A percentile compares a stretch with the other conserved stretches of the same genome.
Evolutionary conservation across 768 basidiomycete genomes (phyloP).

Genomic region (Boletus sp.): DNA sequence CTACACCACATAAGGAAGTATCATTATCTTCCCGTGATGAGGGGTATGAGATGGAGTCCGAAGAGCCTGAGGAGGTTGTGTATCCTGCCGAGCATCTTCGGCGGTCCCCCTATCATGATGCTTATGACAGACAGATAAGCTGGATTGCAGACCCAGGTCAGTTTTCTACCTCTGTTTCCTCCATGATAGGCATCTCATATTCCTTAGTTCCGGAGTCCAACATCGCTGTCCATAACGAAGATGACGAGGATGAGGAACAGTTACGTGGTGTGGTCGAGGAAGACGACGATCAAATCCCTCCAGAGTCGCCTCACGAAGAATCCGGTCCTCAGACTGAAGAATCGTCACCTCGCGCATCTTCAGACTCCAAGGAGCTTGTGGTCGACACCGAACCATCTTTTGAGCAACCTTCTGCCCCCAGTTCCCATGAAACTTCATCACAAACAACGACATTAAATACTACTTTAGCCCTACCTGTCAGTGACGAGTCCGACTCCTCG

Average conservation of each 20-base stretch:
- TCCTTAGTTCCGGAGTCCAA: conserved; percentile 55
- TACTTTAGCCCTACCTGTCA: conserved; percentile 37
- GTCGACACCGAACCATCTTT: conserved; percentile 63
- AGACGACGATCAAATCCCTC: conserved; percentile 51
- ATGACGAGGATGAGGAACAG: conserved; percentile 44
- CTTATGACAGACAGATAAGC: conserved; percentile 58
- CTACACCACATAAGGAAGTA: conserved; percentile 65
- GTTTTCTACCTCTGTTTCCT: conserved; percentile 20
- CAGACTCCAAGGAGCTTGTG: conserved; percentile 57
- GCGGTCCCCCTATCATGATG: conserved; percentile 49
- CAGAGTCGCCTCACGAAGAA: conserved; percentile 47
- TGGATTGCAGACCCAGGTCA: conserved; percentile 75
- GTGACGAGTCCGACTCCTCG: conserved; percentile 50
- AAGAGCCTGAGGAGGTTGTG: conserved; percentile 53
- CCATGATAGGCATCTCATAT: conserved; percentile 10
- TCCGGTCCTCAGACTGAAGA: conserved; percentile 48
- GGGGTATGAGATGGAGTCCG: conserved; percentile 45
- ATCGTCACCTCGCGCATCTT: conserved; percentile 53
- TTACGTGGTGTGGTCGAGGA: conserved; percentile 34
- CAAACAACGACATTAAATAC: conserved; percentile 43
- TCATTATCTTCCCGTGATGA: conserved; percentile 48
- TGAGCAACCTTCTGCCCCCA: conserved; percentile 42
- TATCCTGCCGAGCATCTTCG: conserved; percentile 56
- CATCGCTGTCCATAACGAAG: conserved; percentile 57
- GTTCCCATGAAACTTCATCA: conserved; percentile 50